A percentile compares a stretch with the other conserved stretches of the same genome.
Conservation (phyloP, 306 rosid species). For the Prunus davidiana region DNA sequence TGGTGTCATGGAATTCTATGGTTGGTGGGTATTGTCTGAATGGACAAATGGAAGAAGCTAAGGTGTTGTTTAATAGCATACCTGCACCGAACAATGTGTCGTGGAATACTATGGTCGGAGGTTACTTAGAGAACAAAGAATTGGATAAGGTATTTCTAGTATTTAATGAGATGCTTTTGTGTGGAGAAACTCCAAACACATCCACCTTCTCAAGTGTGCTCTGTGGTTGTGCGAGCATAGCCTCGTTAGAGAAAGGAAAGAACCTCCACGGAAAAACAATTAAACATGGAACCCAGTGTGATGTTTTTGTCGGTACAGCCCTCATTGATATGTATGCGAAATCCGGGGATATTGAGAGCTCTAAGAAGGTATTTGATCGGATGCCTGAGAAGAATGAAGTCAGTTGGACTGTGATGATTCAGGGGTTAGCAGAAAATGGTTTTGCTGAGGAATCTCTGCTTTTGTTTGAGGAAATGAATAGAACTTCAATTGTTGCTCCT, state of each 20-base stretch:
- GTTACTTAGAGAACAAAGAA: conserved; percentile 14
- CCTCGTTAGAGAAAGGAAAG: conserved; percentile 10
- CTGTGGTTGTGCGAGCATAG: conserved; percentile 12
- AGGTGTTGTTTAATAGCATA: conserved; percentile 11
- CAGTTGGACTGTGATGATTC: conserved; percentile 17
- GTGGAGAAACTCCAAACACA: not conserved
- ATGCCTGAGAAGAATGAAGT: conserved; percentile 14
- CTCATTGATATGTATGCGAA: conserved; percentile 8
- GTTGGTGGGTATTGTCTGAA: conserved; percentile 9
- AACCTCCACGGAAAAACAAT: conserved; percentile 15
- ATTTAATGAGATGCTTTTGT: conserved; percentile 16
- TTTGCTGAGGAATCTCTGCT: conserved; percentile 2
- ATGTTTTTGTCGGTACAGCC: conserved; percentile 13
- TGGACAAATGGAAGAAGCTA: conserved; percentile 20
- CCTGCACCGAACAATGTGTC: conserved; percentile 7
- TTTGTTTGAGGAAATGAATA: conserved; percentile 17
- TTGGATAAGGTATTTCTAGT: conserved; percentile 9
- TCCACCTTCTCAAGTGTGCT: conserved; percentile 17
- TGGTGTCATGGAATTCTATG: conserved; percentile 16
- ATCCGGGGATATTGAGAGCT: conserved; percentile 18
- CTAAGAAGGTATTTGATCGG: not conserved
- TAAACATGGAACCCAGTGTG: conserved; percentile 6
- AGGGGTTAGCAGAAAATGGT: conserved; percentile 20
- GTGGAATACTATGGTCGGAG: conserved; percentile 8
- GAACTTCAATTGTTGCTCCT: conserved; percentile 10